Conservation (phyloP, 306 rosid genomes). For the Quercus mongolica region DNA sequence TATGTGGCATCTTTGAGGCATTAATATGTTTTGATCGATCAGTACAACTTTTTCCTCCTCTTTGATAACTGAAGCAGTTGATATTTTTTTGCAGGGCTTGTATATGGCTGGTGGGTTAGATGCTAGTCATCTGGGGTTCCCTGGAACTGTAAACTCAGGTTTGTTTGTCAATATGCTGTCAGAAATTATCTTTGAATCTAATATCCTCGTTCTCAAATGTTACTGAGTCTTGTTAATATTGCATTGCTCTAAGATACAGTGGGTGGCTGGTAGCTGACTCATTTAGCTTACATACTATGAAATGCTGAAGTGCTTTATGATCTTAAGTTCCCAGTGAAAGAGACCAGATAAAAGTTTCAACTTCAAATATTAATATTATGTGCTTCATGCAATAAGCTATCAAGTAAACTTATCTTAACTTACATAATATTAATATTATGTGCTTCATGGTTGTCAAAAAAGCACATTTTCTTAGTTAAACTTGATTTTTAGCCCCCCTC, state of each 20-base stretch:
- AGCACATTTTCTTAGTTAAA: neutral
- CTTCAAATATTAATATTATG: neutral
- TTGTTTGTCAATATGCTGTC: slow-evolving; percentile 22
- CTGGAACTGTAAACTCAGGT: slow-evolving; percentile 73
- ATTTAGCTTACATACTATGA: neutral
- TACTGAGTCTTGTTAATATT: slow-evolving; percentile 3
- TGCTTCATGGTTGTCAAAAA: neutral
- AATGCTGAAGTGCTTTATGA: neutral
- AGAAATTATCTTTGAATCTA: slow-evolving; percentile 12
- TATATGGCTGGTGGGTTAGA: slow-evolving; percentile 50
- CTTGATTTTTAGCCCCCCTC: neutral
- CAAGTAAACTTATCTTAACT: neutral
- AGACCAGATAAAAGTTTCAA: neutral
- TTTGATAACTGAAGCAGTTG: slow-evolving; percentile 15
- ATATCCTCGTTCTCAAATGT: neutral
- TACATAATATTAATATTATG: neutral
- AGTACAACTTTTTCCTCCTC: slow-evolving; percentile 1
- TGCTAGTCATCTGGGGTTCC: slow-evolving; percentile 43
- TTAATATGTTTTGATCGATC: slow-evolving; percentile 4
- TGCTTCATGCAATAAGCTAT: neutral
- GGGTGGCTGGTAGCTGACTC: neutral
- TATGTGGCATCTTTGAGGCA: slow-evolving; percentile 11
- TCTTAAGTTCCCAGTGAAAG: neutral
- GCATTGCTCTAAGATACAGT: neutral
- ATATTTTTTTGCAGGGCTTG: slow-evolving; percentile 59